A percentile compares a stretch with the other conserved stretches of the same genome.
Conservation (phyloP, 2,329 filamentous ascomycete genomes). For the Cladosporium sp. region DNA sequence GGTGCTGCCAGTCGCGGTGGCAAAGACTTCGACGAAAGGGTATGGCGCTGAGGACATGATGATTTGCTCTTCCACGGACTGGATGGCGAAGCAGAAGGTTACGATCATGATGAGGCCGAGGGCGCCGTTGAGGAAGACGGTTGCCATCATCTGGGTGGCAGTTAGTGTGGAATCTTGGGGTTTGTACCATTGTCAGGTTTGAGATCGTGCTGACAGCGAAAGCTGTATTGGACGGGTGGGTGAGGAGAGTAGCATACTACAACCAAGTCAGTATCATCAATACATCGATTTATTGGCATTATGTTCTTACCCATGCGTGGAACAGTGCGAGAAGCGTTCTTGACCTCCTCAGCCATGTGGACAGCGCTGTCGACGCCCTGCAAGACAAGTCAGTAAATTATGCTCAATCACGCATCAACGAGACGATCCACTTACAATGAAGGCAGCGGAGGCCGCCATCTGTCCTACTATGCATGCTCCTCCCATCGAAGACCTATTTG, state of each 20-base stretch:
- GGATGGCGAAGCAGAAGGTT: slow-evolving; percentile 31
- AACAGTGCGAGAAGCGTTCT: slow-evolving; percentile 33
- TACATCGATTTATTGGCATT: neutral
- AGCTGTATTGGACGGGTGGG: no score
- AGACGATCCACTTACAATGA: slow-evolving; percentile 1
- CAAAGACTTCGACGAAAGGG: slow-evolving; percentile 41
- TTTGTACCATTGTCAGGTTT: neutral
- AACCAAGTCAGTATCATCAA: neutral
- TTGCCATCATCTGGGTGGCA: slow-evolving; percentile 39
- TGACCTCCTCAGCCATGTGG: slow-evolving; percentile 33
- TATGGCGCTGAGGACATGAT: slow-evolving; percentile 30
- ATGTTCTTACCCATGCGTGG: slow-evolving; percentile 29
- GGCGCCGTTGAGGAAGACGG: slow-evolving; percentile 42
- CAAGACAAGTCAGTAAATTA: neutral
- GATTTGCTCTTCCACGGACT: slow-evolving; percentile 20
- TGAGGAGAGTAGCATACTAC: neutral
- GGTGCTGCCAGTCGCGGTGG: slow-evolving; percentile 38
- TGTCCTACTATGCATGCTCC: slow-evolving; percentile 30
- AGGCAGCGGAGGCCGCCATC: slow-evolving; percentile 22
- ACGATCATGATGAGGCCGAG: slow-evolving; percentile 44
- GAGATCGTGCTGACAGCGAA: neutral
- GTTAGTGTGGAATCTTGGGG: neutral
- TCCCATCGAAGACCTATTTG: slow-evolving; percentile 28
- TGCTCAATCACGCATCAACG: neutral
- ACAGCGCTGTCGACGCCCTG: slow-evolving; percentile 16